These are phyloP conservation scores for Saccharomyces pastorianus DNA, from an alignment of 1,139 yeast species.

Conservation along the genomic window DNA sequence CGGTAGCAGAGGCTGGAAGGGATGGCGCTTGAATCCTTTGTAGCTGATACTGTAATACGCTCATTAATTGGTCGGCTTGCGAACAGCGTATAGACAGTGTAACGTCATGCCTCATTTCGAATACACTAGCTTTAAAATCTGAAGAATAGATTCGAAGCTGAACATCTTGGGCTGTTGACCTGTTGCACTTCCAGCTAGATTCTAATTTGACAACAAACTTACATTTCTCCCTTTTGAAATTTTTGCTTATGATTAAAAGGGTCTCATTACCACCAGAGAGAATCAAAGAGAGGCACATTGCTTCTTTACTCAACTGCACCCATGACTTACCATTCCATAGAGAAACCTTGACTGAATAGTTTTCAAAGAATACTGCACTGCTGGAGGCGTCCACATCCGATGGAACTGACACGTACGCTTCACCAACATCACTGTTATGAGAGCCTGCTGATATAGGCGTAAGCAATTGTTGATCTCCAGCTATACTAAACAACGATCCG, in stretches of 20 bases:
- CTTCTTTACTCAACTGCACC: conserved; percentile 11
- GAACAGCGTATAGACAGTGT: conserved; percentile 19
- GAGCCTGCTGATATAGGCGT: conserved; percentile 4
- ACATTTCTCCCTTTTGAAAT: conserved; percentile 25
- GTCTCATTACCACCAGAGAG: conserved; percentile 83
- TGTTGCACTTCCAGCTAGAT: conserved; percentile 20
- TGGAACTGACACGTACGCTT: conserved; percentile 9
- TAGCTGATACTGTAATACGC: conserved; percentile 18
- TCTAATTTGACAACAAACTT: conserved; percentile 17
- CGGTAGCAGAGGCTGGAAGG: conserved; percentile 11
- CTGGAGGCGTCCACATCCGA: conserved; percentile 7
- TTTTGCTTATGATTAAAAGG: conserved; percentile 78
- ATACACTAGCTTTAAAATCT: conserved; percentile 10
- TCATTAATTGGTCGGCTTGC: conserved; percentile 17
- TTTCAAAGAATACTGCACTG: conserved; percentile 12
- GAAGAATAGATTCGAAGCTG: conserved; percentile 23
- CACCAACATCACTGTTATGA: not conserved
- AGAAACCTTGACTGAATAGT: conserved; percentile 14
- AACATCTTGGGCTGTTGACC: conserved; percentile 30
- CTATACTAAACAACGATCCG: conserved; percentile 2
- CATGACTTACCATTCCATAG: conserved; percentile 22
- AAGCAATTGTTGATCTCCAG: conserved; percentile 4
- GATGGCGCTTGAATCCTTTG: conserved; percentile 12
- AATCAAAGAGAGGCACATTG: conserved; percentile 37
- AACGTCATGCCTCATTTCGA: conserved; percentile 4